Percentiles rank a stretch among this genome's conserved stretches.
Conservation (phyloP, 129 eudicot species). For the Pseudognaphalium luteoalbum region DNA sequence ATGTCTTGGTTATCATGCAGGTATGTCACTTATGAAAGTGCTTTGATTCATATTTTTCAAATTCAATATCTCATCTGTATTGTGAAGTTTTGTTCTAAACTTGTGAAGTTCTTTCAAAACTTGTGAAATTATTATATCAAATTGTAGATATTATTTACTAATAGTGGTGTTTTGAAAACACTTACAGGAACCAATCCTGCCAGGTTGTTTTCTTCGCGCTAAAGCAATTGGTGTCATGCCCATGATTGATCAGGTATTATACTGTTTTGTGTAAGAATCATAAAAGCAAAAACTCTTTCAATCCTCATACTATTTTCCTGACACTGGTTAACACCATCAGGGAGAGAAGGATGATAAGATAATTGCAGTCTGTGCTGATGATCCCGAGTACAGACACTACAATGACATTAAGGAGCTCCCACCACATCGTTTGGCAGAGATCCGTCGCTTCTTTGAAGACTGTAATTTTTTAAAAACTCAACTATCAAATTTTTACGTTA, state of each 20-base stretch:
- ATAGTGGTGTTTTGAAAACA: conserved; percentile 15
- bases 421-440: conserved; percentile 96
- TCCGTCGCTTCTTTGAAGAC: conserved; percentile 99
- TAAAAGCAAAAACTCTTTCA: background rate
- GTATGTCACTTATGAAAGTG: conserved; percentile 27
- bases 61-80: conserved; percentile 4
- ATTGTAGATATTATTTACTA: background rate
- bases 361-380: conserved; percentile 99
- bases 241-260: conserved; percentile 88
- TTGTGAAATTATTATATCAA: background rate
- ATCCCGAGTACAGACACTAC: conserved; percentile 86
- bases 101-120: background rate
- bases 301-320: background rate
- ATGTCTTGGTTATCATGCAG: conserved; percentile 98
- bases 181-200: conserved; percentile 88
- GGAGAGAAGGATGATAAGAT: conserved; percentile 99
- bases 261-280: background rate
- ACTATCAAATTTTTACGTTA: background rate
- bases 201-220: conserved; percentile 97
- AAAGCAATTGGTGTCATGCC: conserved; percentile 98
- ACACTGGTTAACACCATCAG: conserved; percentile 34
- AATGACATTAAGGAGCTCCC: conserved; percentile 87
- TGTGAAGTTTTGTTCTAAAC: background rate
- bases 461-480: conserved; percentile 59
- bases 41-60: background rate